Evolutionary conservation across 2,329 filamentous ascomycete species (phyloP), one percentile per base, ranked within the genome.

Genomic region (Lachnellula hyalina): DNA sequence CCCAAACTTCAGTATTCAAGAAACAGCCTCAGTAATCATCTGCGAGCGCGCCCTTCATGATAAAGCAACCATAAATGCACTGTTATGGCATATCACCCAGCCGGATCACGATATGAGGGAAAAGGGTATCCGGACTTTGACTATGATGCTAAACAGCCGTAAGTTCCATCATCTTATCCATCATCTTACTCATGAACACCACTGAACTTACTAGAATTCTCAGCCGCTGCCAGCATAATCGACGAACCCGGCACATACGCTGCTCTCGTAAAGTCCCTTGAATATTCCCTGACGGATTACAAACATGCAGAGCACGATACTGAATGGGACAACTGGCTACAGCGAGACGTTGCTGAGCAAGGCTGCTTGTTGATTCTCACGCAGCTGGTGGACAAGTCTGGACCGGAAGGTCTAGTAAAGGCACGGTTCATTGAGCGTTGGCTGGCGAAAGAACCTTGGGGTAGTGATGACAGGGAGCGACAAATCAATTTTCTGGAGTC

Each of bases 371-470:
- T 81, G 70, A 76, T 86, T 46, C 65, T 84, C 47, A 70, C 73
- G 35, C 76, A 83, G 57, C 72, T 90, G 2, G 74, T 86, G n/a
- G 77, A 62, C n/a, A 64, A 65, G 38, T 66, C 76, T 56, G 78
- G 81, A 17, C 72, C 78, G 1, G 75, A 77, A 25, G 78, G 78
- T 51, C 71, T 90, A 17, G 72, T 86, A 53, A 76, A 82, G 66
- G 83, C 85, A 38, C 78, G 78, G 6, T 82, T 92, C 58, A 77
- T 92, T 40, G 83, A 86, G 57, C 83, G 81, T 53, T 92, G 88
- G 88, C 77, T 92, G n/a, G 79, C 76, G 35, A 83, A 81, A 63
- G 89, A 91, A 68, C 80, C 83, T 7, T 91, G 87, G 75, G 87
- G 86, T 19, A 73, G 76, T 17, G 71, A 71, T 2, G 76, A 80